Evolutionary conservation across 2,329 filamentous ascomycete species (phyloP).

Genomic region (Arthrobotrys pseudoclavata): DNA sequence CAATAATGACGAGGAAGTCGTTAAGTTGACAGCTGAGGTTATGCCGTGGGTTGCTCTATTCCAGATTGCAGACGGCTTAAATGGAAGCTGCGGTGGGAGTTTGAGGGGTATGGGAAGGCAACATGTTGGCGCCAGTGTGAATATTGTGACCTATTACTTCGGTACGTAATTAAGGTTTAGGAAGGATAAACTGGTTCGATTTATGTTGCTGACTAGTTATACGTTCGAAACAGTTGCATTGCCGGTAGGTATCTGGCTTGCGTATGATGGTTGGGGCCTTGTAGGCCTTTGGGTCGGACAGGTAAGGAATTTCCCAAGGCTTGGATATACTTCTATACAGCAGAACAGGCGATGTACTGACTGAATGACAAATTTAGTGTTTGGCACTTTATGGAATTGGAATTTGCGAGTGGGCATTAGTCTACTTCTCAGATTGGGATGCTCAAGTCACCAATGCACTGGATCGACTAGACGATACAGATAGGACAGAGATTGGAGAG

Average conservation of each 20-base stretch:
- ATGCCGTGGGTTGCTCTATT: slow-evolving; percentile 90
- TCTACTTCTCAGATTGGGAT: slow-evolving; percentile 83
- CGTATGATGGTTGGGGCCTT: slow-evolving; percentile 87
- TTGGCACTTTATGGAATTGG: slow-evolving; percentile 85
- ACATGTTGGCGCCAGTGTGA: slow-evolving; percentile 85
- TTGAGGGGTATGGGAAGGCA: slow-evolving; percentile 87
- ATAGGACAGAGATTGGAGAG: slow-evolving; percentile 61
- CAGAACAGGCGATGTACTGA: background rate
- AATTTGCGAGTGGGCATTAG: slow-evolving; percentile 81
- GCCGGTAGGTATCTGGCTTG: slow-evolving; percentile 84
- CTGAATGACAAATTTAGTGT: slow-evolving; percentile 67
- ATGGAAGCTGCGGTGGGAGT: slow-evolving; percentile 85
- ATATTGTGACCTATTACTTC: slow-evolving; percentile 85
- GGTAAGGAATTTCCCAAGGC: slow-evolving; percentile 42
- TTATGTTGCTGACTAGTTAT: background rate
- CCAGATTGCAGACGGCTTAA: slow-evolving; percentile 89
- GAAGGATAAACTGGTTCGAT: background rate
- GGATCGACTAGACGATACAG: slow-evolving; percentile 74
- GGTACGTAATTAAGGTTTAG: slow-evolving; percentile 66
- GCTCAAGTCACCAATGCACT: slow-evolving; percentile 79
- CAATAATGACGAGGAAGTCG: slow-evolving; percentile 80
- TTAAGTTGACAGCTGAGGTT: slow-evolving; percentile 79
- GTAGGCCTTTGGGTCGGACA: slow-evolving; percentile 86
- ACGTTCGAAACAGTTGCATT: slow-evolving; percentile 69
- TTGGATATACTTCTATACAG: background rate